Evolutionary conservation across 2,329 filamentous ascomycete genomes (phyloP), one percentile per base, ranked within the genome.

Genomic region (Colletotrichum simmondsii): DNA sequence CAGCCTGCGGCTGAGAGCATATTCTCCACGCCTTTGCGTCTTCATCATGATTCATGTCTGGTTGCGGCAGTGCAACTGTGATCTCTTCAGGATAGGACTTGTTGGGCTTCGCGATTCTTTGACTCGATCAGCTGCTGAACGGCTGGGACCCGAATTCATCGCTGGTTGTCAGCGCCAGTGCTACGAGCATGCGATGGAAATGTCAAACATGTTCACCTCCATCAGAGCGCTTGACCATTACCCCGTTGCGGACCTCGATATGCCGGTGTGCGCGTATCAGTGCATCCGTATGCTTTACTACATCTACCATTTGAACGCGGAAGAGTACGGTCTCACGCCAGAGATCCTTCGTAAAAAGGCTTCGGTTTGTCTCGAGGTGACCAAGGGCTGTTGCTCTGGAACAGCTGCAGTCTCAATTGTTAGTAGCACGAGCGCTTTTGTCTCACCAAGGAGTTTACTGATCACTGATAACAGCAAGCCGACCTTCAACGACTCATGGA

Each of bases 11-110:
- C 81, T 90, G 28, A 85, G 89, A 6, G 87, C 88, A 3, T 90
- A 90, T 75, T 90, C 89, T 1, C 86, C 88, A 2, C 83, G 89
- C 4, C 83, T 91, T 5, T 89, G 88, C 72, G 87, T 89, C 54
- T 90, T 88, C 71, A 82, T 90, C 76, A 90, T 90, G 88, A 90
- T 90, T 11, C 88, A 90, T 74, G 83, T 90, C 10, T 89, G 86
- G 87, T 90, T 88, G 88, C 83, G 87, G 32, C 88, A 90, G 73
- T 90, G 88, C 70, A 85, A 90, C 75, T 88, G 88, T 74, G 88
- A 90, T 76, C 81, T 90, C 3, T 90, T 89, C 74, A 86, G 88
- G 1, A 81, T 90, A 7, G 87, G 85, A 2, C 81, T 90, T 8
- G 82, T 83, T 0, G 87, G 87, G 0, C 82, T 90, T 42, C 85